Evolutionary conservation across 768 basidiomycete species (phyloP).

Genomic region (Lactifluus echinatus): DNA sequence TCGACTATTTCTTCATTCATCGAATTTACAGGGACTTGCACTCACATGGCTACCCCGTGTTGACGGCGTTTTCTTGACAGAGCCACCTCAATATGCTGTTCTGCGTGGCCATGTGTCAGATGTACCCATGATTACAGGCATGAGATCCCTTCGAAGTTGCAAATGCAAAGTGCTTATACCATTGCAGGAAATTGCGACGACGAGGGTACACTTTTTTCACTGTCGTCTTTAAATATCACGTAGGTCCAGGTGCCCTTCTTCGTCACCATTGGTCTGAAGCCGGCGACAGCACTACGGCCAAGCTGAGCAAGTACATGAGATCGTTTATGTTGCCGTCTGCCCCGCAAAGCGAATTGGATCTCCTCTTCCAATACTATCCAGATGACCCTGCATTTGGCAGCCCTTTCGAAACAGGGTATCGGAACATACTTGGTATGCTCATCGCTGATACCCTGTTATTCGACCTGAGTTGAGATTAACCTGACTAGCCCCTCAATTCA

Average conservation of each 20-base stretch:
- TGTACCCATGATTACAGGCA: conserved; percentile 20
- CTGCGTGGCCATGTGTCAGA: conserved; percentile 18
- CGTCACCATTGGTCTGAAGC: not conserved
- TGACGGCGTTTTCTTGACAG: conserved; percentile 22
- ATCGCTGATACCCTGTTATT: not conserved
- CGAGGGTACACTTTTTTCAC: conserved; percentile 16
- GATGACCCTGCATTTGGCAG: conserved; percentile 19
- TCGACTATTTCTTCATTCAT: not conserved
- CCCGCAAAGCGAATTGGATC: not conserved
- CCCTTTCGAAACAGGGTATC: conserved; percentile 21
- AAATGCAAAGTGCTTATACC: not conserved
- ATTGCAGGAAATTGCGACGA: conserved; percentile 16
- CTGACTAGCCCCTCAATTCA: conserved; percentile 16
- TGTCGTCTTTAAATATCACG: conserved; percentile 14
- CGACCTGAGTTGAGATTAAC: not conserved
- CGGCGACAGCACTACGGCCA: not conserved
- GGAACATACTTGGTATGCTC: not conserved
- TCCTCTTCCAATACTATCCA: conserved; percentile 19
- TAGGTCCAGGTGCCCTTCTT: not conserved
- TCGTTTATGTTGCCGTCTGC: conserved; percentile 12
- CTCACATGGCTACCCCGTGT: conserved; percentile 20
- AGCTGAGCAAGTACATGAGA: not conserved
- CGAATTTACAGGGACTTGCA: not conserved
- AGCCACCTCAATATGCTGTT: conserved; percentile 18
- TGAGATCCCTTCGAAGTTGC: not conserved